Base-by-base conservation (phyloP, 2,329 filamentous ascomycete species). In the Sporothrix luriei region DNA sequence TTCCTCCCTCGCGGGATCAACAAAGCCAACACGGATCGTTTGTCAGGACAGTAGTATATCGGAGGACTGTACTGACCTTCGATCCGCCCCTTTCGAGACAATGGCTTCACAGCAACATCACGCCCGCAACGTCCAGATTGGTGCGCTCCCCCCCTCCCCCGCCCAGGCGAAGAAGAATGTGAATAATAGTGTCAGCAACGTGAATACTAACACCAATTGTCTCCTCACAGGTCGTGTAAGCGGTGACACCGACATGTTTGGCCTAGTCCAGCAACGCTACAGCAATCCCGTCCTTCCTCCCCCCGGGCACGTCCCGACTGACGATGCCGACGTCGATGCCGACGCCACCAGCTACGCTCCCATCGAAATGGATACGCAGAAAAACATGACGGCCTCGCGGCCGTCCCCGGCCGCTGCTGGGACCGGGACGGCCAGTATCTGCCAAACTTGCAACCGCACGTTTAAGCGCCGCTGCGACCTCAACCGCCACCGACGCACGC, bases 401-500 rank as follows among this genome's bases (percentile, higher is more conserved):
- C 29, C 51, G 51, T 21, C 54, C 26, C 19, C 54, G 61, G 16
- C 61, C 19, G 19, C 14, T 21, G 19, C 11, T 14, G 19, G 46
- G 46, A 19, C 59, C 4, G 43, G 61, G 21, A n/a, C 43, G 11
- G 19, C 3, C 43, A 49, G 72, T 69, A 26, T 51, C 21, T 72
- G 73, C 54, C 11, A 7, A 19, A 33, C 72, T 16, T 79, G 78
- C 70, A 51, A 70, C 10, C 78, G 76, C 62, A 57, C 66, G 13
- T 79, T 76, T 68, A 55, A 69, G 26, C 77, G 78, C 16, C 72
- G 72, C 57, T 79, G 78, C 71, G 78, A 79, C 66, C 68, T 78
- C 68, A 79, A 90, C 71, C 93, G 93, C 79, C 91, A 93, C 78
- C 85, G 89, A 78, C 93, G 92, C 80, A 92, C 90, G 0, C 91